phyloP scores from a whole-genome alignment of 2,329 filamentous ascomycete genomes.

The Orbilia quercus region DNA sequence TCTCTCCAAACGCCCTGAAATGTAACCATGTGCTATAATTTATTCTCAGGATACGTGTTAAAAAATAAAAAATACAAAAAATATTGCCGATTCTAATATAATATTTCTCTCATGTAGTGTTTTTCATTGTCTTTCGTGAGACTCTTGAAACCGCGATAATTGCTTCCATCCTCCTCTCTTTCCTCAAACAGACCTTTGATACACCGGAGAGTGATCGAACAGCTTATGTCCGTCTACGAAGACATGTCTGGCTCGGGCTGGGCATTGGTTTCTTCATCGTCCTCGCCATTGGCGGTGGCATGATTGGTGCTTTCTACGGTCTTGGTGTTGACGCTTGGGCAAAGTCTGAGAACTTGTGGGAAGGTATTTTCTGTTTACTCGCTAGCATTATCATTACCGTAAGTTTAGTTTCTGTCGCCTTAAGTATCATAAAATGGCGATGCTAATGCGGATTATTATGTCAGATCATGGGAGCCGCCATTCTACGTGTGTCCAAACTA shows the following conservation, averaged over 20 bases:
- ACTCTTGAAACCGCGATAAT: conserved; percentile 84
- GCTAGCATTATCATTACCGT: conserved; percentile 80
- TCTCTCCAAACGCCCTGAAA: too few relatives aligned
- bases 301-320: conserved; percentile 80
- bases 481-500: conserved; percentile 83
- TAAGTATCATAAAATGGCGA: neutral
- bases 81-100: neutral
- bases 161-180: conserved; percentile 85
- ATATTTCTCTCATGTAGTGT: conserved; percentile 67
- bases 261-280: conserved; percentile 73
- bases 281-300: conserved; percentile 72
- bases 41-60: too few relatives aligned
- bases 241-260: conserved; percentile 77
- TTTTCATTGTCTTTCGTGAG: conserved; percentile 91
- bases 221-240: conserved; percentile 75
- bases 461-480: conserved; percentile 76
- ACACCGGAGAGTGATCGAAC: conserved; percentile 70
- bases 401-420: conserved; percentile 7
- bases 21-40: too few relatives aligned
- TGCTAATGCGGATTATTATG: neutral
- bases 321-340: conserved; percentile 76
- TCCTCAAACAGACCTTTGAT: conserved; percentile 82
- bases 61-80: too few relatives aligned
- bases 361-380: conserved; percentile 80
- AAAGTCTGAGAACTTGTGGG: conserved; percentile 79